phyloP scores from a whole-genome alignment of 2,329 filamentous ascomycete genomes.

The Fusarium falciforme region DNA sequence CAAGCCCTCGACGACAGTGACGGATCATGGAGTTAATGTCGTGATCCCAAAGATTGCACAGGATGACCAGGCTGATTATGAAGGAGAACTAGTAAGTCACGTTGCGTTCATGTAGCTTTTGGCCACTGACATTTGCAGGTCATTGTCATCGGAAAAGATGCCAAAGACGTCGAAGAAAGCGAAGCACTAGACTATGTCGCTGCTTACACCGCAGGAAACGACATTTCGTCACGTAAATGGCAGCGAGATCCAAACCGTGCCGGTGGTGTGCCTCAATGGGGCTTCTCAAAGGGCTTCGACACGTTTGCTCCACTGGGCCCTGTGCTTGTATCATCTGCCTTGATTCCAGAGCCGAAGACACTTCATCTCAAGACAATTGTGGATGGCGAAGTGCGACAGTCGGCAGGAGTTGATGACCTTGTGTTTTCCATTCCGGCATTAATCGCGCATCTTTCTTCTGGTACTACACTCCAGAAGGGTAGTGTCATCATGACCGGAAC shows the following conservation, averaged over 20 bases:
- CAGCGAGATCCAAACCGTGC: conserved; percentile 62
- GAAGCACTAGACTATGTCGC: conserved; percentile 62
- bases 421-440: conserved; percentile 56
- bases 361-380: conserved; percentile 59
- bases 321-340: conserved; percentile 53
- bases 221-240: conserved; percentile 63
- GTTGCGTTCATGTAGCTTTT: accelerated
- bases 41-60: conserved; percentile 61
- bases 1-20: conserved; percentile 57
- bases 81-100: conserved; percentile 53
- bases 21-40: conserved; percentile 51
- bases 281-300: conserved; percentile 68
- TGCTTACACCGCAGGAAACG: conserved; percentile 66
- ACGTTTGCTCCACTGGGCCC: conserved; percentile 66
- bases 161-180: conserved; percentile 57
- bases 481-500: conserved; percentile 60
- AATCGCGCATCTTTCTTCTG: conserved; percentile 52
- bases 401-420: conserved; percentile 53
- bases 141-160: conserved; percentile 61
- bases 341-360: conserved; percentile 56
- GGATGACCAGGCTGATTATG: conserved; percentile 60
- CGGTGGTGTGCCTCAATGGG: conserved; percentile 66
- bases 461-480: conserved; percentile 57
- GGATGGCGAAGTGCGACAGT: conserved; percentile 61
- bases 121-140: accelerated